Base-by-base conservation (phyloP, 805 yeast species). In the Tetrapisispora arboricola region DNA sequence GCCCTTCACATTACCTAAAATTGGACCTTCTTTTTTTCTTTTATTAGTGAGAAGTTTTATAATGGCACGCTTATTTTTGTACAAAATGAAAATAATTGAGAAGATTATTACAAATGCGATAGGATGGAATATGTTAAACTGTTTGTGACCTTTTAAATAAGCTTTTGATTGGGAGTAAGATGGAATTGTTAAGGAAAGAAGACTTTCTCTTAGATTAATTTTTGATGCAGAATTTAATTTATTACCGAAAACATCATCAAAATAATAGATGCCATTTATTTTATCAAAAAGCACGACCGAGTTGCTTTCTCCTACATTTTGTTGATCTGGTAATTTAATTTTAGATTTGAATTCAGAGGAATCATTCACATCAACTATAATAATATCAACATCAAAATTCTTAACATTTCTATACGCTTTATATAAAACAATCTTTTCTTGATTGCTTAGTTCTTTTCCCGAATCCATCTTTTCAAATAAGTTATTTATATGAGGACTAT, bases 221-320 rank as follows among this genome's bases (percentile, higher is more conserved):
- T 20, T 30, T 4, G 26, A 28, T 4, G 2, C 10, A 3, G 33
- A 8, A n/a, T 18, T 27, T 26, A 76, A 55, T 12, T 42, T 37
- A 0, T 53, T 44, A 0, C 78, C 80, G 19, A 43, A 40, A 3
- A 61, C 40, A 44, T 61, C 66, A 3, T 38, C 44, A 31, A 61
- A 64, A 46, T 64, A 65, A 43, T 58, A 50, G 39, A 47, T 26
- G 6, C 38, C 65, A 50, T 65, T 68, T 47, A 41, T 48, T 46
- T 57, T 65, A 55, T 63, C 72, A 28, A 80, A 59, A 2, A 83
- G 57, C 1, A 83, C 50, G 0, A 75, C 64, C 53, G 80, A 84
- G 6, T 88, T 88, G 2, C 61, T 54, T 12, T 56, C 45, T 10
- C 22, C 25, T 46, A 63, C 69, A 12, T 30, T 13, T 11, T 12